Percentiles rank a stretch among this genome's conserved stretches.
Conservation (phyloP, 2,329 filamentous ascomycete genomes). For the Beauveria sp. region DNA sequence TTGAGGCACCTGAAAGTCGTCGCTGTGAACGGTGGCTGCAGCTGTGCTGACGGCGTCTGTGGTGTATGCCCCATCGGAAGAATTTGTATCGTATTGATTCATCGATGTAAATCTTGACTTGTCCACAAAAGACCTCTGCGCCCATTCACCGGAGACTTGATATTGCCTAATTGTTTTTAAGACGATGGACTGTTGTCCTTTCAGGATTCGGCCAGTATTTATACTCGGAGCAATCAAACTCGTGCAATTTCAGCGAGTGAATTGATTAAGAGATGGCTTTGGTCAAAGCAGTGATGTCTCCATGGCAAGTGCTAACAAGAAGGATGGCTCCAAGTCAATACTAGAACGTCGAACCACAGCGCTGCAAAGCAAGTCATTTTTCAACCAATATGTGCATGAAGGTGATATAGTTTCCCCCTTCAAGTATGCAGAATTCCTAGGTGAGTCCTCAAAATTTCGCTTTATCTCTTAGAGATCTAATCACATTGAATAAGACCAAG, state of each 20-base stretch:
- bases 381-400: no score
- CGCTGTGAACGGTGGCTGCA: conserved; percentile 8
- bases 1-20: conserved; percentile 3
- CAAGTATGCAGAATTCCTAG: no score
- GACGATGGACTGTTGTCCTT: not conserved
- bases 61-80: not conserved
- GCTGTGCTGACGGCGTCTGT: not conserved
- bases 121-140: not conserved
- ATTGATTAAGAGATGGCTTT: not conserved
- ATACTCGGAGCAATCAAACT: not conserved
- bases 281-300: not conserved
- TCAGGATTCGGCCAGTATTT: not conserved
- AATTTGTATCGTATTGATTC: not conserved
- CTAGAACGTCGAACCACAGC: no score
- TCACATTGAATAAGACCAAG: not conserved
- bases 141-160: not conserved
- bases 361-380: no score
- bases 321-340: not conserved
- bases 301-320: not conserved
- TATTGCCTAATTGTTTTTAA: not conserved
- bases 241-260: not conserved
- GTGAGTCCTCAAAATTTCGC: no score
- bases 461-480: not conserved
- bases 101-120: not conserved
- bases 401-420: no score